Evolutionary conservation across 225 moss, liverwort and hornwort species (phyloP), one percentile per base, ranked within the genome.

Genomic region (Bryum argenteum): DNA sequence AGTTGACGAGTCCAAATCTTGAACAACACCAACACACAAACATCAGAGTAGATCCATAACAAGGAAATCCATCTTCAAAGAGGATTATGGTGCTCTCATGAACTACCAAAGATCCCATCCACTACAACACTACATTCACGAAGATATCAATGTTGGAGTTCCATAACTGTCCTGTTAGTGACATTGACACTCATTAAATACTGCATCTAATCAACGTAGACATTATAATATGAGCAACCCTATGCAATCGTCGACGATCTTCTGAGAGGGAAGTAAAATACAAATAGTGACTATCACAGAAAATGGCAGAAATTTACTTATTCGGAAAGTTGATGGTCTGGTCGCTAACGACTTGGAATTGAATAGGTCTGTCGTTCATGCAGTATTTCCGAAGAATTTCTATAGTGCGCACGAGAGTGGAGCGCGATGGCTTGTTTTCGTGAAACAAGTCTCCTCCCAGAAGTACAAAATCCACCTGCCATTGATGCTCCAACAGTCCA

Each of bases 391-490:
- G 98, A 78, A 99, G 82, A 74, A 93, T 99, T 76, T 99, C 94
- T 12, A 99, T 94, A 5, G 98, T 94, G 74, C 87, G 90, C 54
- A 99, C 92, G 58, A 99, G 77, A 40, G 98, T 94, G 65, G 91
- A 88, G 67, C 98, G 92, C 42, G 98, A 94, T 22, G 98, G 98
- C 82, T 99, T 99, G 77, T 99, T 99, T 76, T 99, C 98, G 75
- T 99, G 98, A 61, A 99, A 99, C 75, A 99, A 82, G 56, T 99
- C 98, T 66, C 98, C 98, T 75, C 98, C 98, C 71, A 99, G 62
- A 19, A 99, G 87, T 71, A 99, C 58, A 75, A 99, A 99, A 80
- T 99, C 98, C 87, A 99, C 95, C 95, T 95, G 2, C 65, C 26
- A 56, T 64, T 19, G 11, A 62, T 77, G 58, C 69, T 40, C 61